phyloP scores from a whole-genome alignment of 2,329 filamentous ascomycete species.

The Penicillium fuscoglaucum region DNA sequence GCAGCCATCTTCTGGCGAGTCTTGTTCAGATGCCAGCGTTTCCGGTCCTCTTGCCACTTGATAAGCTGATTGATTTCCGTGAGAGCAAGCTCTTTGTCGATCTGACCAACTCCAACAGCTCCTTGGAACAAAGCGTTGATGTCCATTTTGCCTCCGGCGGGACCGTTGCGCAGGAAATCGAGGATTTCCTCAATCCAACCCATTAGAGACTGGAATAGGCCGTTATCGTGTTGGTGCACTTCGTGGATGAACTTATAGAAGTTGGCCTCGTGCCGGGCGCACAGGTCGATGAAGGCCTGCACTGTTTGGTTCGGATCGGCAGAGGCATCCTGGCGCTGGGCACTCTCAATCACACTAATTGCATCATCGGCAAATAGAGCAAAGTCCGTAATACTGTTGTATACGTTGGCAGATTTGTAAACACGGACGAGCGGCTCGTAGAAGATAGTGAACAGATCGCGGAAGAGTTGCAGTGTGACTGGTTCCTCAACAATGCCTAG shows the following conservation, averaged over 20 bases:
- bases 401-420: conserved; percentile 98
- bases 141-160: conserved; percentile 79
- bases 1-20: conserved; percentile 98
- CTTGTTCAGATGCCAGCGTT: conserved; percentile 98
- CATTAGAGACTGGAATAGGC: conserved; percentile 94
- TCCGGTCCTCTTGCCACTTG: conserved; percentile 89
- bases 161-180: conserved; percentile 85
- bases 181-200: conserved; percentile 95
- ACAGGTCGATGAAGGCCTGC: conserved; percentile 95
- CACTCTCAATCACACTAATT: conserved; percentile 73
- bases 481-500: conserved; percentile 91
- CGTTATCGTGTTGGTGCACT: conserved; percentile 94
- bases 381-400: conserved; percentile 96
- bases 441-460: conserved; percentile 96
- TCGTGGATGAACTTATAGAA: conserved; percentile 99
- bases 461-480: conserved; percentile 92
- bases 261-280: conserved; percentile 89
- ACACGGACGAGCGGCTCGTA: conserved; percentile 96
- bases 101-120: conserved; percentile 63
- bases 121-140: conserved; percentile 92
- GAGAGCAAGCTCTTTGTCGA: conserved; percentile 73
- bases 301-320: conserved; percentile 98
- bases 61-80: conserved; percentile 83
- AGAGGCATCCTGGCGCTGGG: conserved; percentile 74
- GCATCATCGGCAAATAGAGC: conserved; percentile 89